Evolutionary conservation across 2,329 filamentous ascomycete genomes (phyloP).

Genomic region (Beauveria medogensis): DNA sequence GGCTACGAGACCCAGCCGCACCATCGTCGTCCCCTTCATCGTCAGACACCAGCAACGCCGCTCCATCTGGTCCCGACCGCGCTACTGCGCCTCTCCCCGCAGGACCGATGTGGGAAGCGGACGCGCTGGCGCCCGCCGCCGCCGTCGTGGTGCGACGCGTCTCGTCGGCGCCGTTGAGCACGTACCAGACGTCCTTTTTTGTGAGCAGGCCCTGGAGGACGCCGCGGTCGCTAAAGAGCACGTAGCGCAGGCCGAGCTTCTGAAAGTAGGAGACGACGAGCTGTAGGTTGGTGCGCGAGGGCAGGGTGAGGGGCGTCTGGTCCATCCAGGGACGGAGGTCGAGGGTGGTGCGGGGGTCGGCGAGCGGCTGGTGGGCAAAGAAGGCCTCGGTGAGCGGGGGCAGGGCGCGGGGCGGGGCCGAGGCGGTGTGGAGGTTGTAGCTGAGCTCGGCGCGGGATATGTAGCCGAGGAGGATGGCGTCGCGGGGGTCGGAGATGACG

Average conservation of each 20-base stretch:
- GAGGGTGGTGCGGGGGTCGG: conserved; percentile 67
- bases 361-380: conserved; percentile 76
- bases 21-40: conserved; percentile 23
- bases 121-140: conserved; percentile 25
- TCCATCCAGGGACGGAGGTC: conserved; percentile 98
- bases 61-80: conserved; percentile 31
- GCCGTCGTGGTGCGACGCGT: conserved; percentile 34
- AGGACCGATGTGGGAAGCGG: conserved; percentile 9
- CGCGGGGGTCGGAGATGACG: conserved; percentile 69
- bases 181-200: conserved; percentile 96
- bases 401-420: conserved; percentile 50
- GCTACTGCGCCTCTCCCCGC: conserved; percentile 23
- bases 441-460: conserved; percentile 85
- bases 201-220: conserved; percentile 78
- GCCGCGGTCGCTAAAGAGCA: conserved; percentile 78
- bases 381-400: conserved; percentile 68
- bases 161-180: conserved; percentile 71
- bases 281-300: conserved; percentile 66
- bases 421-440: conserved; percentile 59
- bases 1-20: background rate
- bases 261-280: conserved; percentile 92
- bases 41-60: conserved; percentile 32
- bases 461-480: conserved; percentile 79
- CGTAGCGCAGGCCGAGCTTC: conserved; percentile 82
- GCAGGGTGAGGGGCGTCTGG: conserved; percentile 89